Conservation (phyloP, 768 basidiomycete species). For the Cystoderma amianthinum region DNA sequence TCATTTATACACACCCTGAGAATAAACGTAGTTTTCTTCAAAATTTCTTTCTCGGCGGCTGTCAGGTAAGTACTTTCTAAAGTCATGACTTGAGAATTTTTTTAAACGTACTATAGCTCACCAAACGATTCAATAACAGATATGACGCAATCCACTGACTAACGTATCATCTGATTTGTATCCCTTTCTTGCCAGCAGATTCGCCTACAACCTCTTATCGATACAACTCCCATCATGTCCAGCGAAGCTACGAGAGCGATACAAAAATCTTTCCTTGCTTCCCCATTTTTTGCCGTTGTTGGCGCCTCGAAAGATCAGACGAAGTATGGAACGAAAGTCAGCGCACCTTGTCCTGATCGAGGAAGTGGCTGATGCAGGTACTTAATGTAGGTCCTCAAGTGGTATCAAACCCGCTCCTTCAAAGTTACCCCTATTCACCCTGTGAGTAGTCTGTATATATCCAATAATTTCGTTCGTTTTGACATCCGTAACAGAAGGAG, state of each 20-base stretch:
- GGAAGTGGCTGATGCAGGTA: no score
- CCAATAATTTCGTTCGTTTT: no score
- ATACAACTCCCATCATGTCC: conserved; percentile 3
- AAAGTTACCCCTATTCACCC: conserved; percentile 71
- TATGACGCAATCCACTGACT: no score
- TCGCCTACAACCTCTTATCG: conserved; percentile 1
- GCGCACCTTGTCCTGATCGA: conserved; percentile 5
- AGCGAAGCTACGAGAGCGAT: conserved; percentile 19
- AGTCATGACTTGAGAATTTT: no score
- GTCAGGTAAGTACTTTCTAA: no score
- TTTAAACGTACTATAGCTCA: no score
- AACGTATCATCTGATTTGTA: no score
- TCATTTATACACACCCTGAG: no score
- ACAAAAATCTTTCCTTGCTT: conserved; percentile 56
- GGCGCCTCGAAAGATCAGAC: conserved; percentile 76
- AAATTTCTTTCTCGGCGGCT: no score
- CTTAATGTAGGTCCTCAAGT: conserved; percentile 56
- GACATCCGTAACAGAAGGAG: conserved; percentile 45
- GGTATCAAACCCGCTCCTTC: conserved; percentile 59
- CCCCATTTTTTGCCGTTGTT: conserved; percentile 66
- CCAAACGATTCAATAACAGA: no score
- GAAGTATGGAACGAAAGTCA: conserved; percentile 75
- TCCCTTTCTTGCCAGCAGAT: conserved; percentile 1
- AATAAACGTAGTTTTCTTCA: no score
- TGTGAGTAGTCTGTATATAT: conserved; percentile 28